These are phyloP conservation scores for Boletellus ananiceps DNA, from an alignment of 768 basidiomycete species.

Conservation along the genomic window DNA sequence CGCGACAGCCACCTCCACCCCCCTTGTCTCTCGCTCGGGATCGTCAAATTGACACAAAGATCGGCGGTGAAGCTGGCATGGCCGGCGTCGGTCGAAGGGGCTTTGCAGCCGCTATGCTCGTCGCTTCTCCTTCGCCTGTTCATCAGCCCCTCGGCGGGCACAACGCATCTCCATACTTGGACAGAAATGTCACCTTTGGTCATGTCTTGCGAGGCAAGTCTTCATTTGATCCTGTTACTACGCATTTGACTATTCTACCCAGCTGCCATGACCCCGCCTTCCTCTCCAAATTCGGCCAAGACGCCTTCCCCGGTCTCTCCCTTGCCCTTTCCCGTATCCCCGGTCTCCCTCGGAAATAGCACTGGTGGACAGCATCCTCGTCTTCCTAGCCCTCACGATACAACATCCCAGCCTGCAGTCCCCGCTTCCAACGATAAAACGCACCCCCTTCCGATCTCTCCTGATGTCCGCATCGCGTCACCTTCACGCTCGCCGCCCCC, in stretches of 20 bases:
- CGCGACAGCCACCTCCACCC: conserved; percentile 20
- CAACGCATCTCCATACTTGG: conserved; percentile 42
- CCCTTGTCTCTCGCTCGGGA: conserved; percentile 12
- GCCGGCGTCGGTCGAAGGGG: conserved; percentile 86
- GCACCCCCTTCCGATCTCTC: conserved; percentile 17
- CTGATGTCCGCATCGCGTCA: conserved; percentile 25
- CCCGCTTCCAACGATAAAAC: conserved; percentile 16
- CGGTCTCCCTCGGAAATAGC: conserved; percentile 14
- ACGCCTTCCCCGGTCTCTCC: conserved; percentile 35
- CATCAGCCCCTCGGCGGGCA: conserved; percentile 15
- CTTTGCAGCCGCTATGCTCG: conserved; percentile 63
- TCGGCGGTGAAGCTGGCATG: conserved; percentile 79
- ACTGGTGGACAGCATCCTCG: conserved; percentile 14
- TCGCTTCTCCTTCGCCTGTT: conserved; percentile 19
- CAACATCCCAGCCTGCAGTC: conserved; percentile 1
- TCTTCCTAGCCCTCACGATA: conserved; percentile 21
- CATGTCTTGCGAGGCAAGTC: conserved; percentile 30
- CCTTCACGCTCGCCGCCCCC: conserved; percentile 30
- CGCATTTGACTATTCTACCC: conserved; percentile 10
- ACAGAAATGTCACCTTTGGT: conserved; percentile 37
- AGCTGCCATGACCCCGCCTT: conserved; percentile 31
- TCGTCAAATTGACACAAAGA: conserved; percentile 60
- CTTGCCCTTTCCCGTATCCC: conserved; percentile 23
- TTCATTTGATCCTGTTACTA: background rate
- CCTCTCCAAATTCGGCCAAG: conserved; percentile 31